These are phyloP conservation scores for Neocatenulostroma microsporum DNA, from an alignment of 2,329 filamentous ascomycete species.

Conservation along the genomic window DNA sequence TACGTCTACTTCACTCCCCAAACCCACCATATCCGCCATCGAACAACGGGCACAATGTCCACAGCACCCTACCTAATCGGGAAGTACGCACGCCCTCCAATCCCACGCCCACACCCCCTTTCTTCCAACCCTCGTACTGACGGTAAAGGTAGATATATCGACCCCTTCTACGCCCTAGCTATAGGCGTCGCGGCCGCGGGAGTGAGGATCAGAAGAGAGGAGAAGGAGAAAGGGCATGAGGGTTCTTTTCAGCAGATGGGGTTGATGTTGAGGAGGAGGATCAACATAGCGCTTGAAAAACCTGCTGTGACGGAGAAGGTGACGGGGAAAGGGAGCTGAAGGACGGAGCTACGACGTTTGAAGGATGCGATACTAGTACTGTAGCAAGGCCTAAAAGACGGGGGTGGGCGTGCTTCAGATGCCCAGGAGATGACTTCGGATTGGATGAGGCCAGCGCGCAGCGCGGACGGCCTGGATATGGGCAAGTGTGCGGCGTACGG, in stretches of 20 bases:
- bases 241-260: conserved; percentile 31
- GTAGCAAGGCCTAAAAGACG: too few species aligned
- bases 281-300: conserved; percentile 23
- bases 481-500: too few species aligned
- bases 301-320: too few species aligned
- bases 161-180: conserved; percentile 43
- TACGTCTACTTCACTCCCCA: neutral
- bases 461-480: too few species aligned
- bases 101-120: conserved; percentile 14
- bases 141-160: conserved; percentile 23
- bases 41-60: conserved; percentile 6
- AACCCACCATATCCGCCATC: neutral
- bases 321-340: too few species aligned
- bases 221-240: conserved; percentile 41
- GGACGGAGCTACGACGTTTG: too few species aligned
- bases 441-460: too few species aligned
- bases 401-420: too few species aligned
- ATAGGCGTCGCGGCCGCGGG: conserved; percentile 40
- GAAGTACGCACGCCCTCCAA: neutral
- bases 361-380: too few species aligned
- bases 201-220: conserved; percentile 37
- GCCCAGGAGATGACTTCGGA: too few species aligned
- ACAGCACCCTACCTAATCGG: conserved; percentile 7
- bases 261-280: conserved; percentile 35
- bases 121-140: neutral